Evolutionary conservation across 2,329 filamentous ascomycete species (phyloP), one percentile per base, ranked within the genome.

Genomic region (Aspergillus japonicus): DNA sequence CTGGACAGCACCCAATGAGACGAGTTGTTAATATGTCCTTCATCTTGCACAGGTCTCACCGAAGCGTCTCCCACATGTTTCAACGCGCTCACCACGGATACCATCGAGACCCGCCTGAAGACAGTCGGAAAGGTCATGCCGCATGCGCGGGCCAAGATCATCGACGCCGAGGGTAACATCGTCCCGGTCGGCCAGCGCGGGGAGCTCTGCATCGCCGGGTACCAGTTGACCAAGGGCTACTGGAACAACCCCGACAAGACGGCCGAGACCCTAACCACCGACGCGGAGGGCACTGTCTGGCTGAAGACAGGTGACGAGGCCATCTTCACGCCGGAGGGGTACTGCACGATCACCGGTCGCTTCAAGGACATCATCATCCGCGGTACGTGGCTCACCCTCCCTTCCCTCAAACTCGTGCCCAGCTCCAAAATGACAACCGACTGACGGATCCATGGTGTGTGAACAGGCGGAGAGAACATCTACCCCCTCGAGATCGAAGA

Each of bases 291-390:
- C 2, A 69, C 70, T 1, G 66, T 87, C 61, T 91, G 89, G 88
- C 77, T 86, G 63, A 83, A 86, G 63, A 90, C 88, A 0, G 88
- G 88, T 16, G 83, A 86, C 59, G 81, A 85, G 64, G 82, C 78
- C 1, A 73, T 80, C 3, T 81, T 85, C 64, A 78, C 83, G 50
- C 67, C 75, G 1, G 75, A 85, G 8, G 89, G 88, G 0, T 90
- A 90, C 69, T 91, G 88, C 65, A 82, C 80, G 6, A 91, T 92
- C 65, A 92, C 89, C 0, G 89, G 89, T 0, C 80, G 89, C 21
- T 90, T 91, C 76, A 92, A 92, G 77, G 89, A 92, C 60, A 91
- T 92, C 39, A 91, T 92, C 59, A 92, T 92, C 61, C 80, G 89
- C 67, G 89, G 87, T 74, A 66, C 42, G 71, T 64, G 19, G 8